Conservation (phyloP, 1,284 basidiomycete species). For the Ustilago cynodontis region DNA sequence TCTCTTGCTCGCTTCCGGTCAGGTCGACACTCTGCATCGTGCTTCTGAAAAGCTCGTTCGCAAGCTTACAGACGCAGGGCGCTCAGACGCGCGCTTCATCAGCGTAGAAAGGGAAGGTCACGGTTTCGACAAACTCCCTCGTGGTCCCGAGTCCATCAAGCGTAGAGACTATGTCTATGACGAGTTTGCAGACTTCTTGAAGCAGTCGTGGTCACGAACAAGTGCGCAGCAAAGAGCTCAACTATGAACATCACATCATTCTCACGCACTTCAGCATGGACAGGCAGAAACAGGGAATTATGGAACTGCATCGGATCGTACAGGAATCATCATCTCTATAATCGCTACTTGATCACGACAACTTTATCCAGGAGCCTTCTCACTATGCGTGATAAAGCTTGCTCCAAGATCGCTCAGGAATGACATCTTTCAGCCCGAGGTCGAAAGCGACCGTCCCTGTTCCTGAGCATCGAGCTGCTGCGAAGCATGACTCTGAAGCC, state of each 20-base stretch:
- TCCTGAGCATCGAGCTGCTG: slow-evolving; percentile 33
- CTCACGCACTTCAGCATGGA: background rate
- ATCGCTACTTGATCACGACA: too few species aligned
- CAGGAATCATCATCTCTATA: too few species aligned
- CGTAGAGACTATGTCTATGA: slow-evolving; percentile 41
- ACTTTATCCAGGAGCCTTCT: too few species aligned
- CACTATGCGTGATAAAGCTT: too few species aligned
- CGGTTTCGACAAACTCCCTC: slow-evolving; percentile 62
- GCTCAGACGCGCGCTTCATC: slow-evolving; percentile 43
- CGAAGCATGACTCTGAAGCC: slow-evolving; percentile 11
- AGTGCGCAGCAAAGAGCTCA: slow-evolving; percentile 13
- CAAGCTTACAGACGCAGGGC: slow-evolving; percentile 45
- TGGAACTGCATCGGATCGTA: background rate
- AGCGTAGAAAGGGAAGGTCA: slow-evolving; percentile 56
- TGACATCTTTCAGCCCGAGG: background rate
- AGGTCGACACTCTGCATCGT: slow-evolving; percentile 54
- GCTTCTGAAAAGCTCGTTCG: slow-evolving; percentile 53
- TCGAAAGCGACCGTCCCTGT: slow-evolving; percentile 8
- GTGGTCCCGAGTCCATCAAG: slow-evolving; percentile 34
- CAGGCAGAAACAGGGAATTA: background rate
- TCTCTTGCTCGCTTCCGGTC: slow-evolving; percentile 51
- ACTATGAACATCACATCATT: background rate
- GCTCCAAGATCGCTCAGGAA: too few species aligned
- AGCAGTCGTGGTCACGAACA: slow-evolving; percentile 59
- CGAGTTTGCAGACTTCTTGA: slow-evolving; percentile 36